A percentile compares a stretch with the other conserved stretches of the same genome.
phyloP scores from a whole-genome alignment of 2,329 filamentous ascomycete species.

The Exophiala viscosa region DNA sequence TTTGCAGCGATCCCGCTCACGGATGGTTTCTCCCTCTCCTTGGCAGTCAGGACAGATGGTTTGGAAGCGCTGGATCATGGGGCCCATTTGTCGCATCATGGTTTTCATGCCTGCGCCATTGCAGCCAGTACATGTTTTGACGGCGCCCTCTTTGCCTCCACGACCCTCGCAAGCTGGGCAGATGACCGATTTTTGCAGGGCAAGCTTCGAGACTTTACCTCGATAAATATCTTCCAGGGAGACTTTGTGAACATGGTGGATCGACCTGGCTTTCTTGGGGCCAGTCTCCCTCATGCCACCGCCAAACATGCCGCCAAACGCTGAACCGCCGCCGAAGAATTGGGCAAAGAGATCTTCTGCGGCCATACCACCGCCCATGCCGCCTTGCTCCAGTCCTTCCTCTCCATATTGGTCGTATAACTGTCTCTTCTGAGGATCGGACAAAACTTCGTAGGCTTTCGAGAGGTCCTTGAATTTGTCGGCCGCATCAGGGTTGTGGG shows the following conservation, averaged over 20 bases:
- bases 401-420: constrained; percentile 98
- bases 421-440: constrained; percentile 83
- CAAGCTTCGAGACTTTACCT: constrained; percentile 95
- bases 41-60: constrained; percentile 98
- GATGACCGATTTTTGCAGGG: constrained; percentile 94
- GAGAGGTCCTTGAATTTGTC: constrained; percentile 99
- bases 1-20: constrained; percentile 97
- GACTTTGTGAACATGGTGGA: constrained; percentile 98
- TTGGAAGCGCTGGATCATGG: constrained; percentile 99
- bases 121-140: constrained; percentile 86
- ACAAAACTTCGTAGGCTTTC: constrained; percentile 91
- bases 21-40: constrained; percentile 93
- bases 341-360: constrained; percentile 95
- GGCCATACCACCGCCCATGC: constrained; percentile 78
- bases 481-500: constrained; percentile 84
- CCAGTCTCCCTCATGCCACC: constrained; percentile 75
- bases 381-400: constrained; percentile 88
- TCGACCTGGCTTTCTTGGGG: constrained; percentile 88
- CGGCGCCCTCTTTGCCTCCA: constrained; percentile 96
- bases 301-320: constrained; percentile 73
- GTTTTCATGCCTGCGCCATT: constrained; percentile 98
- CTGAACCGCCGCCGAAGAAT: constrained; percentile 78
- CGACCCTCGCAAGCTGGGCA: constrained; percentile 91
- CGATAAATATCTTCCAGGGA: constrained; percentile 97
- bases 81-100: constrained; percentile 99